Percentiles rank a stretch among this genome's conserved stretches.
Evolutionary conservation across 106 monocot species (phyloP).

Genomic region (Vanilla planifolia): DNA sequence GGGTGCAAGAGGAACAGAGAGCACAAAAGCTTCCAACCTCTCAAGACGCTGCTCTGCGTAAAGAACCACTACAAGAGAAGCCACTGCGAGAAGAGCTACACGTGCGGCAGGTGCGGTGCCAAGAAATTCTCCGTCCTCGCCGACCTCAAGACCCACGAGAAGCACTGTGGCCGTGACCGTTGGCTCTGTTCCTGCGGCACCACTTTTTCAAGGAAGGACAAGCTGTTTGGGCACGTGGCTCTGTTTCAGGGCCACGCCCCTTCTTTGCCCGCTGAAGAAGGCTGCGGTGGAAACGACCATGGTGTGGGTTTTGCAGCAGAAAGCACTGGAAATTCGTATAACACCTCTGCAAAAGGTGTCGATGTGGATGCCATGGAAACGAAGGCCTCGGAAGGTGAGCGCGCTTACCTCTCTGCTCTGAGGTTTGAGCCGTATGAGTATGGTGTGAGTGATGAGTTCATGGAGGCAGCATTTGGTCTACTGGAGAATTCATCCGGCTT

Average conservation of each 20-base stretch:
- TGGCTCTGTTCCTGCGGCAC: slow-evolving; percentile 96
- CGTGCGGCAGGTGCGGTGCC: slow-evolving; percentile 66
- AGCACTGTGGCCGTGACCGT: slow-evolving; percentile 82
- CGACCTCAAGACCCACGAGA: slow-evolving; percentile 92
- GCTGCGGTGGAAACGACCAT: not conserved
- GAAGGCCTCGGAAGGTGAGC: slow-evolving; percentile 32
- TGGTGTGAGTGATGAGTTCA: slow-evolving; percentile 33
- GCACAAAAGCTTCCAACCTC: slow-evolving; percentile 87
- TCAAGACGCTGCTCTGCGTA: slow-evolving; percentile 84
- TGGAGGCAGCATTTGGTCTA: slow-evolving; percentile 25
- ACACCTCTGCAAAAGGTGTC: slow-evolving; percentile 4
- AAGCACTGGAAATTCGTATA: slow-evolving; percentile 4
- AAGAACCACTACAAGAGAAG: slow-evolving; percentile 97
- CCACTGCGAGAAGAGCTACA: slow-evolving; percentile 88
- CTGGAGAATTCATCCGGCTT: slow-evolving; percentile 30
- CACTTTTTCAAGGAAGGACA: slow-evolving; percentile 92
- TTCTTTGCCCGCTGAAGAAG: slow-evolving; percentile 29
- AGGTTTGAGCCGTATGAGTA: slow-evolving; percentile 36
- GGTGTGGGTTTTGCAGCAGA: not conserved
- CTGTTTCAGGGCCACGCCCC: slow-evolving; percentile 87
- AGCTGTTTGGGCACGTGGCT: slow-evolving; percentile 86
- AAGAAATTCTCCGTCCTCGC: slow-evolving; percentile 93
- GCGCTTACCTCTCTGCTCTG: slow-evolving; percentile 33
- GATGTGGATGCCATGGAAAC: slow-evolving; percentile 28
- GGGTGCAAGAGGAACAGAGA: slow-evolving; percentile 96